These are phyloP conservation scores for Cadophora gregata DNA, from an alignment of 2,329 filamentous ascomycete species.

Conservation along the genomic window DNA sequence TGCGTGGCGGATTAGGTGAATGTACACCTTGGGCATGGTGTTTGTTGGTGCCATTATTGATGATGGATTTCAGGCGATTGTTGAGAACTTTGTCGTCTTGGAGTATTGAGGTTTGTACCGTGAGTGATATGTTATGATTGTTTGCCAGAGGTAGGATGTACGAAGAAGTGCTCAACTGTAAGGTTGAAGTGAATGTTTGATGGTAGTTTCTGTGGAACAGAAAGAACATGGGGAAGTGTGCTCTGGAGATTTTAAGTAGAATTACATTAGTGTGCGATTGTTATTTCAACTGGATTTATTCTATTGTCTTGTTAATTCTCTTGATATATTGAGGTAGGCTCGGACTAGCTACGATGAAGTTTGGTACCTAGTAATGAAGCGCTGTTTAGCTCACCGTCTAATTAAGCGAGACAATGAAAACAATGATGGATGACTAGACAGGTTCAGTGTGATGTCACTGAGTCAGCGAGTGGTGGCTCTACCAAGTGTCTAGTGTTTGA, in stretches of 20 bases:
- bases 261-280: not conserved
- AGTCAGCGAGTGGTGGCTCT: no score
- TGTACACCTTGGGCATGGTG: conserved; percentile 3
- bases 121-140: not conserved
- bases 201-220: not conserved
- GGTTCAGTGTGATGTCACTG: no score
- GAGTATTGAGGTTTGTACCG: not conserved
- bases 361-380: not conserved
- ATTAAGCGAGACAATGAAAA: not conserved
- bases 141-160: not conserved
- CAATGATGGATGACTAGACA: not conserved
- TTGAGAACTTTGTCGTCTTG: not conserved
- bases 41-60: not conserved
- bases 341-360: not conserved
- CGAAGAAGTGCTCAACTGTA: not conserved
- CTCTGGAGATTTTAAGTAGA: not conserved
- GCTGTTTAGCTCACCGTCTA: not conserved
- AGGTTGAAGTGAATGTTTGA: not conserved
- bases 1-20: conserved; percentile 3
- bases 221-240: not conserved
- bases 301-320: not conserved
- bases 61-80: not conserved
- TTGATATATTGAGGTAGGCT: not conserved
- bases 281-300: not conserved
- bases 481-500: no score